Conservation (phyloP, 495 filamentous ascomycete species). For the Penicillium verhagenii region DNA sequence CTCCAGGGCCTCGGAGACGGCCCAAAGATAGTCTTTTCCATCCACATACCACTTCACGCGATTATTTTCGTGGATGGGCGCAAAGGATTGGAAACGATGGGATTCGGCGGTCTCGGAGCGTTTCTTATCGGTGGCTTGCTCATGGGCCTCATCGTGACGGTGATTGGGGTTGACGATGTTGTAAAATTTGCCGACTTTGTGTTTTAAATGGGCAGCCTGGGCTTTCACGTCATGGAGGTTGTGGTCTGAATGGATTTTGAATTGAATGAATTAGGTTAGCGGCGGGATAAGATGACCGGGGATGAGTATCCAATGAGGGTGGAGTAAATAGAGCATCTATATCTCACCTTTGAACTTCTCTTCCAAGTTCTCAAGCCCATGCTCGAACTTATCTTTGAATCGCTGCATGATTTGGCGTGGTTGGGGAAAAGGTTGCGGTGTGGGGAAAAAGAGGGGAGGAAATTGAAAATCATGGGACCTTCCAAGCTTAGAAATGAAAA, state of each 20-base stretch:
- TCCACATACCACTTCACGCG: slow-evolving; percentile 97
- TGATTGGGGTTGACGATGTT: slow-evolving; percentile 85
- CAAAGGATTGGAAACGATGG: slow-evolving; percentile 85
- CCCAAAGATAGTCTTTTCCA: slow-evolving; percentile 88
- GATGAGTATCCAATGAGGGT: background rate
- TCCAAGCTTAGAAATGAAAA: background rate
- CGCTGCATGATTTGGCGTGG: slow-evolving; percentile 28
- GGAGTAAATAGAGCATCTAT: background rate
- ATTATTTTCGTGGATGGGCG: slow-evolving; percentile 80
- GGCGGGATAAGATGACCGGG: too few species aligned
- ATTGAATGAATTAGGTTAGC: background rate
- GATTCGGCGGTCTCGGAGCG: slow-evolving; percentile 66
- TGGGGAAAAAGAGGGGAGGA: slow-evolving; percentile 8
- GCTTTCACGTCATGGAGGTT: slow-evolving; percentile 49
- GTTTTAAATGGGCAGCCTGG: slow-evolving; percentile 53
- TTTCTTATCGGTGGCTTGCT: slow-evolving; percentile 78
- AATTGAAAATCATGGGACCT: slow-evolving; percentile 3
- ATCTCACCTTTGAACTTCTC: slow-evolving; percentile 34
- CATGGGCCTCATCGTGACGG: slow-evolving; percentile 92
- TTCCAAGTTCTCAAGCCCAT: slow-evolving; percentile 30
- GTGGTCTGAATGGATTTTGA: slow-evolving; percentile 25
- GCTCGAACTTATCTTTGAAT: slow-evolving; percentile 29
- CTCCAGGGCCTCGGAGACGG: slow-evolving; percentile 84
- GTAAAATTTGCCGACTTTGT: slow-evolving; percentile 65
- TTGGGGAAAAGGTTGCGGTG: slow-evolving; percentile 4